Percentiles rank a stretch among this genome's conserved stretches.
Evolutionary conservation across 2,329 filamentous ascomycete species (phyloP).

Genomic region (Cladophialophora chaetospira): DNA sequence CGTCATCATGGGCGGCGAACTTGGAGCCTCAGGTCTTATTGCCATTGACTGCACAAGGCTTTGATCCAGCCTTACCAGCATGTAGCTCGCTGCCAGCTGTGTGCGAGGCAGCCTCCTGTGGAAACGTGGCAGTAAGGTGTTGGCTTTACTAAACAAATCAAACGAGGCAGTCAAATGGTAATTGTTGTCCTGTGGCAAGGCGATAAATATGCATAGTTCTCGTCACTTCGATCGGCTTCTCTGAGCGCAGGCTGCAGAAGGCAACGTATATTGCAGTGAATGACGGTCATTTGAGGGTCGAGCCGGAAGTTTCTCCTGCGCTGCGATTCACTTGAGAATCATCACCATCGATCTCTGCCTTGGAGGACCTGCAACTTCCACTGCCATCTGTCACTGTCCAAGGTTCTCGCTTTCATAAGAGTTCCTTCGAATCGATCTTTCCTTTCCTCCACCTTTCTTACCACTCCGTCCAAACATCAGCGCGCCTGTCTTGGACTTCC

Average conservation of each 20-base stretch:
- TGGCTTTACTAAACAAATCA: neutral
- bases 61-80: conserved; percentile 6
- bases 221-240: conserved; percentile 19
- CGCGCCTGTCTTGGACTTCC: conserved; percentile 8
- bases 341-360: conserved; percentile 2
- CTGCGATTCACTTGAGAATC: conserved; percentile 17
- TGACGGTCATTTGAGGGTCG: conserved; percentile 22
- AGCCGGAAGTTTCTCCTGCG: conserved; percentile 16
- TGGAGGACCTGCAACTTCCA: conserved; percentile 14
- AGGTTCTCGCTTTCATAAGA: conserved; percentile 20
- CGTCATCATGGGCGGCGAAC: neutral
- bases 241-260: conserved; percentile 24
- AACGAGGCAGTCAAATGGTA: neutral
- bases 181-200: conserved; percentile 2
- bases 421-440: conserved; percentile 3
- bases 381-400: conserved; percentile 4
- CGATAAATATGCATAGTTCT: neutral
- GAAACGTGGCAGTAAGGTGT: neutral
- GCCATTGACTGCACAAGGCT: neutral
- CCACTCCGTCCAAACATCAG: neutral
- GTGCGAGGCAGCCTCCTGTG: neutral
- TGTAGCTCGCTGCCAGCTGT: neutral
- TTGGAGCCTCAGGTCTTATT: neutral
- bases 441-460: neutral
- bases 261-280: conserved; percentile 20